phyloP scores from a whole-genome alignment of 495 filamentous ascomycete genomes.

The Pseudomonodictys pantanalensis region DNA sequence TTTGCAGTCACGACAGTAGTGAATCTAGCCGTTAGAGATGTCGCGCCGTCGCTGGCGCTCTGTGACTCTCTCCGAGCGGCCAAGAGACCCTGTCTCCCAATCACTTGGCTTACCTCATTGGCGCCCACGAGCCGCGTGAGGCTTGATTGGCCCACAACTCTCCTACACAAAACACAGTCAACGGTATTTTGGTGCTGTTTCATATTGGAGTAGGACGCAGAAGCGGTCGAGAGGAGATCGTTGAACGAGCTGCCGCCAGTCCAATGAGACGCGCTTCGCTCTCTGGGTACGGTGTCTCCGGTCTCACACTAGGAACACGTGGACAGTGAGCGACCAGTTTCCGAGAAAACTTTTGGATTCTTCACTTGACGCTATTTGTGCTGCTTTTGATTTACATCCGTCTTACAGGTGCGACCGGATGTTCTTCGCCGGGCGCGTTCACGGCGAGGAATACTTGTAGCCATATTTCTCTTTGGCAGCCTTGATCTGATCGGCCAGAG shows the following conservation, averaged over 20 bases:
- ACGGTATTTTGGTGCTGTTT: conserved; percentile 27
- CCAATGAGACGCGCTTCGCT: too few relatives aligned
- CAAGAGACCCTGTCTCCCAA: conserved; percentile 16
- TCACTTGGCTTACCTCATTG: conserved; percentile 22
- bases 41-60: conserved; percentile 17
- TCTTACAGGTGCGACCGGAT: neutral
- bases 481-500: conserved; percentile 25
- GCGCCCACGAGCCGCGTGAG: conserved; percentile 6
- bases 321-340: too few relatives aligned
- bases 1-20: neutral
- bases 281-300: neutral
- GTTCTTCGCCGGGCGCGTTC: neutral
- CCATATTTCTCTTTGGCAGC: conserved; percentile 40
- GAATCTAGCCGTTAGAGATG: neutral
- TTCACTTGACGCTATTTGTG: neutral
- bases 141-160: conserved; percentile 21
- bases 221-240: conserved; percentile 7
- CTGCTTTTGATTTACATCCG: too few relatives aligned
- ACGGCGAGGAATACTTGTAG: conserved; percentile 37
- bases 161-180: conserved; percentile 11
- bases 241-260: conserved; percentile 11
- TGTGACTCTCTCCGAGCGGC: neutral
- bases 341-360: neutral
- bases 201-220: conserved; percentile 9
- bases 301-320: neutral